Percentiles rank a stretch among this genome's conserved stretches.
Evolutionary conservation across 2,329 filamentous ascomycete genomes (phyloP).

Genomic region (Erysiphe neolycopersici): DNA sequence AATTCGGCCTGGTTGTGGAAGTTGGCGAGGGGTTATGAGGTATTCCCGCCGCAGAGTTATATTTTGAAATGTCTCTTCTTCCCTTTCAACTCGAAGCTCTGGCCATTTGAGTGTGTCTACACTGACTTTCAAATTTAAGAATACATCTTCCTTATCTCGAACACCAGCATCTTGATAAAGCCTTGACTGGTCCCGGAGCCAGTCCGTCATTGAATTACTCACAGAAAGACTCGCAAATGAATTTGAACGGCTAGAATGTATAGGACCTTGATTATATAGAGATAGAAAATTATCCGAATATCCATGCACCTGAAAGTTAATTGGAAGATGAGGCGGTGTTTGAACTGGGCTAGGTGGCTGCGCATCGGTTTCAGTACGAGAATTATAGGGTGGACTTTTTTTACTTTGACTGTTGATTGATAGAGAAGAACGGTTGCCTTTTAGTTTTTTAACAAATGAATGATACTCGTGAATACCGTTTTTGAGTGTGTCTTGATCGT

Average conservation of each 20-base stretch:
- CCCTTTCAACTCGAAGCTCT: constrained; percentile 10
- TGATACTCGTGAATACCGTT: constrained; percentile 18
- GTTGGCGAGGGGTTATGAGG: constrained; percentile 21
- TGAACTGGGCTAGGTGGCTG: constrained; percentile 52
- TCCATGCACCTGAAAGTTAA: constrained; percentile 36
- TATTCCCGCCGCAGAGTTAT: constrained; percentile 43
- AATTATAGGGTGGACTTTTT: constrained; percentile 34
- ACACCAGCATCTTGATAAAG: constrained; percentile 42
- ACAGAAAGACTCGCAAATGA: constrained; percentile 52
- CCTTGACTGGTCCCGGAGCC: constrained; percentile 49
- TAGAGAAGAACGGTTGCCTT: constrained; percentile 55
- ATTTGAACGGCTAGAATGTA: constrained; percentile 40
- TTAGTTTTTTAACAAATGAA: constrained; percentile 50
- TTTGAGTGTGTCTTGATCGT: constrained; percentile 24
- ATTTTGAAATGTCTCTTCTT: constrained; percentile 6
- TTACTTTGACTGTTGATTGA: constrained; percentile 47
- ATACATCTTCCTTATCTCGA: constrained; percentile 35
- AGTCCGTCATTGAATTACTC: constrained; percentile 46
- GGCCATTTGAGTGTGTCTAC: constrained; percentile 10
- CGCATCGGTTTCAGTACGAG: constrained; percentile 27
- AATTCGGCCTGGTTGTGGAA: constrained; percentile 16
- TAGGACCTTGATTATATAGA: constrained; percentile 37
- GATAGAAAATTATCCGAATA: constrained; percentile 54
- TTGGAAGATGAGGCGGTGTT: constrained; percentile 36
- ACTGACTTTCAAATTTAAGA: constrained; percentile 21